phyloP scores from a whole-genome alignment of 805 yeast genomes.

The Barnettozyma populi region DNA sequence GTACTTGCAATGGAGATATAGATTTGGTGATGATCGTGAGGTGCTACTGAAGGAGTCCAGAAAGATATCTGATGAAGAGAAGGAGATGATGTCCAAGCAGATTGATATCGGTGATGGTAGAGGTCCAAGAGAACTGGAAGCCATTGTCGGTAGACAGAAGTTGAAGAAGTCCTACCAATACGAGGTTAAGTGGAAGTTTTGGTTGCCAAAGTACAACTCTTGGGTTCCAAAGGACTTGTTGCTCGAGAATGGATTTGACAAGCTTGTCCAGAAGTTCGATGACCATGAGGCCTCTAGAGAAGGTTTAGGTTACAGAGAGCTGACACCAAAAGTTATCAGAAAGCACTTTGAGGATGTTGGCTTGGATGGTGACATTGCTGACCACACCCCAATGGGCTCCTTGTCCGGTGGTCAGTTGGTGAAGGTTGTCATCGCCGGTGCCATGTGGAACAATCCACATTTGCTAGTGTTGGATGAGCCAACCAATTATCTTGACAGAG shows the following conservation, averaged over 20 bases:
- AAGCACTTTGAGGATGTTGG: slow-evolving; percentile 98
- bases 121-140: slow-evolving; percentile 86
- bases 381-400: slow-evolving; percentile 95
- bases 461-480: slow-evolving; percentile 96
- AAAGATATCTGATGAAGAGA: slow-evolving; percentile 75
- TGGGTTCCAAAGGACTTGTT: slow-evolving; percentile 86
- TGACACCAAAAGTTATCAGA: slow-evolving; percentile 86
- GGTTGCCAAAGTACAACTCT: slow-evolving; percentile 89
- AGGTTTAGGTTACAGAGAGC: slow-evolving; percentile 96
- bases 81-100: slow-evolving; percentile 68
- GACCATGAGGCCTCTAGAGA: slow-evolving; percentile 99
- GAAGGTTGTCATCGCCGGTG: slow-evolving; percentile 98
- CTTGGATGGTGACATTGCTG: slow-evolving; percentile 95
- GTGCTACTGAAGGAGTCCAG: slow-evolving; percentile 90
- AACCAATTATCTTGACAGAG: slow-evolving; percentile 96
- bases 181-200: slow-evolving; percentile 89
- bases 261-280: slow-evolving; percentile 92
- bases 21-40: slow-evolving; percentile 97
- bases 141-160: slow-evolving; percentile 95
- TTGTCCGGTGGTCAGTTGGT: slow-evolving; percentile 97
- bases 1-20: slow-evolving; percentile 96
- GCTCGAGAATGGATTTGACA: slow-evolving; percentile 79
- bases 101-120: slow-evolving; percentile 81
- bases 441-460: slow-evolving; percentile 99
- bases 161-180: slow-evolving; percentile 94